Percentiles rank a stretch among this genome's conserved stretches.
phyloP scores from a whole-genome alignment of 2,329 filamentous ascomycete genomes.

The Talaromyces sp. region DNA sequence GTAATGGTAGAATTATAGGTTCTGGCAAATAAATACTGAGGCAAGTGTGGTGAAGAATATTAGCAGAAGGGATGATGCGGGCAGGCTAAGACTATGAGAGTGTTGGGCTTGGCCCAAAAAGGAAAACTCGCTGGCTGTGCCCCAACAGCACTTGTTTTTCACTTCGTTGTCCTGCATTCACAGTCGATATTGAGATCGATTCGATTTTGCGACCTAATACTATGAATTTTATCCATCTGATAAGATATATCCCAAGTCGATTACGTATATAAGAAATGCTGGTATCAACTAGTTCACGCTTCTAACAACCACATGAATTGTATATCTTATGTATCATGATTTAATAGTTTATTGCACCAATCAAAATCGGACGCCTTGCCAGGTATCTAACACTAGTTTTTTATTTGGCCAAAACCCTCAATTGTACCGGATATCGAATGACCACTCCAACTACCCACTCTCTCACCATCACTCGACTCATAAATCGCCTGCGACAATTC shows the following conservation, averaged over 20 bases:
- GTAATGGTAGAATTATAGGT: neutral
- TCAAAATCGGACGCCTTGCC: too few species aligned
- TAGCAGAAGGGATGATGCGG: neutral
- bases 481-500: constrained; percentile 59
- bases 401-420: neutral
- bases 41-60: neutral
- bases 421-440: constrained; percentile 36
- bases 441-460: constrained; percentile 65
- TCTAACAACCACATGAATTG: neutral
- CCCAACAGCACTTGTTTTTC: neutral
- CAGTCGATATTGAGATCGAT: neutral
- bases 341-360: too few species aligned
- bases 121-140: neutral
- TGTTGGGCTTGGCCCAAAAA: constrained; percentile 2
- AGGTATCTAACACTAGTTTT: too few species aligned
- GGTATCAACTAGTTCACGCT: too few species aligned
- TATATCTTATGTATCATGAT: neutral
- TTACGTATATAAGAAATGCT: neutral
- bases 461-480: constrained; percentile 64
- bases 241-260: neutral
- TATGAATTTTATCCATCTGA: too few species aligned
- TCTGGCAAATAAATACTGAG: neutral
- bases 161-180: neutral
- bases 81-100: neutral
- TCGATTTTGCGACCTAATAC: neutral